These are phyloP conservation scores for Serendipita sp. DNA, from an alignment of 768 basidiomycete species.

Conservation along the genomic window DNA sequence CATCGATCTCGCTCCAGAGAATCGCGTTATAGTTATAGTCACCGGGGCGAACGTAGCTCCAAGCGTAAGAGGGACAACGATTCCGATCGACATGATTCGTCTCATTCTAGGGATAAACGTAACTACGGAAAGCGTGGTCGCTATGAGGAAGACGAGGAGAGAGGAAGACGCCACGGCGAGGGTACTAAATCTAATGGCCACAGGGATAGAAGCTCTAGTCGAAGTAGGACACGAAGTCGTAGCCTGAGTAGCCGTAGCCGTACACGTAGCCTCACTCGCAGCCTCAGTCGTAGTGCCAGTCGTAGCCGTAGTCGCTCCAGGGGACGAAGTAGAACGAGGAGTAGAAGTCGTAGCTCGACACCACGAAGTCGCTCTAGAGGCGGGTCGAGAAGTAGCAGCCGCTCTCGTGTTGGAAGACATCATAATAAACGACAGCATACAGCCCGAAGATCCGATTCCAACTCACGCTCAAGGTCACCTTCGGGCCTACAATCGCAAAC, in stretches of 20 bases:
- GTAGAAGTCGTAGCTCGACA: background rate
- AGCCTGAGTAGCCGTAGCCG: background rate
- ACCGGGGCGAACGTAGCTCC: background rate
- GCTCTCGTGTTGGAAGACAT: background rate
- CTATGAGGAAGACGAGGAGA: background rate
- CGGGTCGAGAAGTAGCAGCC: background rate
- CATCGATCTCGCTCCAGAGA: background rate
- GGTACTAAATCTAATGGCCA: background rate
- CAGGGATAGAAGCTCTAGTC: background rate
- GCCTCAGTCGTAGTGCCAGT: background rate
- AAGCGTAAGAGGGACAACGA: background rate
- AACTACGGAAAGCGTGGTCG: background rate
- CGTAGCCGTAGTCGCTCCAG: background rate
- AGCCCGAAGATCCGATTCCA: background rate
- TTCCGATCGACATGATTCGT: background rate
- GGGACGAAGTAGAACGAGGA: background rate
- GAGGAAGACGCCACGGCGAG: background rate
- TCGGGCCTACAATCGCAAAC: background rate
- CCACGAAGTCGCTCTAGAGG: constrained; percentile 8
- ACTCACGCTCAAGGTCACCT: background rate
- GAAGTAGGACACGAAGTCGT: background rate
- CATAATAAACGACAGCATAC: background rate
- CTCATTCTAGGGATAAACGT: background rate
- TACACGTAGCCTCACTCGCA: background rate
- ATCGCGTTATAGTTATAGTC: background rate